Percentiles rank a stretch among this genome's conserved stretches.
Conservation (phyloP, 495 filamentous ascomycete species). For the Neurospora sp. region DNA sequence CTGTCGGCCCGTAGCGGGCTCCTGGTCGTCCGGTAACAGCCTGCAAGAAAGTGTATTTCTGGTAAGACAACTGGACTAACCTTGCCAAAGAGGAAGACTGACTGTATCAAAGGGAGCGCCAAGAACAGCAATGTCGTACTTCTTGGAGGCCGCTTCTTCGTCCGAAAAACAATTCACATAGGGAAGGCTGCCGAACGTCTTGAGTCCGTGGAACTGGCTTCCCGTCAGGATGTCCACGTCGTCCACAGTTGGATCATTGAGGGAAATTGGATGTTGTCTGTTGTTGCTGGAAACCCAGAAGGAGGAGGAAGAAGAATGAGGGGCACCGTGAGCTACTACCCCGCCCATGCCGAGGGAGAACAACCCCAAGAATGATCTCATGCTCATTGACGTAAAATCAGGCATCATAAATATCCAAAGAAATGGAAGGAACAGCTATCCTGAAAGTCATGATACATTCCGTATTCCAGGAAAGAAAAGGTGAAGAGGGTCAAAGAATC, state of each 20-base stretch:
- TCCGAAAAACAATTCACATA: conserved; percentile 74
- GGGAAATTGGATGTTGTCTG: background rate
- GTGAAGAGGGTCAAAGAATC: background rate
- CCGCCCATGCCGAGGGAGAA: background rate
- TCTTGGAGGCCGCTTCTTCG: conserved; percentile 35
- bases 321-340: background rate
- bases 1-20: conserved; percentile 71
- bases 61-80: background rate
- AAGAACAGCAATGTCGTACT: conserved; percentile 76
- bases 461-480: background rate
- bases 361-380: background rate
- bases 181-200: conserved; percentile 66
- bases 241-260: background rate
- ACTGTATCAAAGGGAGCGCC: conserved; percentile 49
- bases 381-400: background rate
- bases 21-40: conserved; percentile 45
- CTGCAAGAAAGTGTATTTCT: background rate
- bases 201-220: conserved; percentile 38
- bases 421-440: background rate
- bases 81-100: conserved; percentile 1
- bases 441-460: background rate
- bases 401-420: background rate
- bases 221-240: background rate
- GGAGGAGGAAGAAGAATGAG: background rate
- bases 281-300: background rate